Evolutionary conservation across 441 rosid species (phyloP).

Genomic region (Eruca vesicaria): DNA sequence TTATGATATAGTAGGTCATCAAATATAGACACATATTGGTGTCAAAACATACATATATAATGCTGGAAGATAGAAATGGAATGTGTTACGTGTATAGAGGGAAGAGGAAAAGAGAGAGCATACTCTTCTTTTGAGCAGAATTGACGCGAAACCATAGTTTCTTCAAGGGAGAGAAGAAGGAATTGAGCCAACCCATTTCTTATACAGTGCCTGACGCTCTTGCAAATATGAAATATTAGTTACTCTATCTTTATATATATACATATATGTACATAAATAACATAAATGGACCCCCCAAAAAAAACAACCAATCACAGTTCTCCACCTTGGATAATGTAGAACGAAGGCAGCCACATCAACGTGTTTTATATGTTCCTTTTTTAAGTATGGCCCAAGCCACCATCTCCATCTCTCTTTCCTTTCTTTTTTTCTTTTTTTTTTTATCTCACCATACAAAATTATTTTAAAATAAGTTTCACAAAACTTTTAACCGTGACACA

Average conservation of each 20-base stretch:
- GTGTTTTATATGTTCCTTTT: slow-evolving; percentile 34
- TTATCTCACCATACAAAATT: slow-evolving; percentile 3
- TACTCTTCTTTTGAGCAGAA: slow-evolving; percentile 70
- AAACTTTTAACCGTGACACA: slow-evolving; percentile 28
- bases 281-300: slow-evolving; percentile 14
- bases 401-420: slow-evolving; percentile 25
- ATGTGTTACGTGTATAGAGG: background rate
- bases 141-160: slow-evolving; percentile 85
- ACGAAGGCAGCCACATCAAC: slow-evolving; percentile 31
- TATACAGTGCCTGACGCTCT: slow-evolving; percentile 21
- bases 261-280: background rate
- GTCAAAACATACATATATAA: background rate
- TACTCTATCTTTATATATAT: slow-evolving; percentile 22
- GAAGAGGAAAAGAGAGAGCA: background rate
- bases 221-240: slow-evolving; percentile 21
- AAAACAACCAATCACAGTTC: slow-evolving; percentile 4
- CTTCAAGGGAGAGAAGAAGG: slow-evolving; percentile 85
- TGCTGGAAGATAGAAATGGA: background rate
- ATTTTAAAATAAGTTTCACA: slow-evolving; percentile 8
- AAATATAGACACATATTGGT: background rate
- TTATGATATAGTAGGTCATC: background rate
- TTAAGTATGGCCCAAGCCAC: slow-evolving; percentile 40
- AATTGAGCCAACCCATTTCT: slow-evolving; percentile 79
- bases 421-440: background rate
- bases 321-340: slow-evolving; percentile 30